phyloP scores from a whole-genome alignment of 2,329 filamentous ascomycete genomes.

The Endocalyx cinctus region DNA sequence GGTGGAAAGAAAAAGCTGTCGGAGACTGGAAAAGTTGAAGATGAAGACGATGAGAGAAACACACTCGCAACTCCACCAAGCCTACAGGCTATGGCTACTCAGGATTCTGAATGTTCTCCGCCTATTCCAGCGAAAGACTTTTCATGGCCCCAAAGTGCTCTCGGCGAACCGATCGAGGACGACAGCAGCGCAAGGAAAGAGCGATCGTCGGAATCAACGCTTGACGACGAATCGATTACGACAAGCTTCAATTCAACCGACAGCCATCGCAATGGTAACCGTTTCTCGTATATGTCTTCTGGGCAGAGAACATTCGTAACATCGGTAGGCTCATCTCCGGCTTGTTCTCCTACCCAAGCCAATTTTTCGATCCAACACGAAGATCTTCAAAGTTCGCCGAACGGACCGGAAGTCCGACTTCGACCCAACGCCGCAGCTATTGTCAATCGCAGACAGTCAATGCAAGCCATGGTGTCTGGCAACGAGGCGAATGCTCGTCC shows the following conservation, averaged over 20 bases:
- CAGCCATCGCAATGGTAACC: conserved; percentile 48
- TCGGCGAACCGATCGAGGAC: conserved; percentile 20
- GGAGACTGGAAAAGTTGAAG: conserved; percentile 52
- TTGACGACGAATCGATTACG: conserved; percentile 53
- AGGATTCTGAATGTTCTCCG: conserved; percentile 44
- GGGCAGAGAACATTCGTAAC: conserved; percentile 57
- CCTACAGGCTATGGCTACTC: conserved; percentile 43
- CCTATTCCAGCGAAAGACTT: conserved; percentile 33
- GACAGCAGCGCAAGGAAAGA: conserved; percentile 25
- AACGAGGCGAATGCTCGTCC: conserved; percentile 31
- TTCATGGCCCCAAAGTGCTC: conserved; percentile 25
- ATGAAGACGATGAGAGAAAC: conserved; percentile 29
- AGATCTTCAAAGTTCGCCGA: conserved; percentile 21
- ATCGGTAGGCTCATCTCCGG: conserved; percentile 53
- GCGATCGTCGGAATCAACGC: conserved; percentile 33
- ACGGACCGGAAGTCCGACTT: conserved; percentile 32
- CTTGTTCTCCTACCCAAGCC: conserved; percentile 50
- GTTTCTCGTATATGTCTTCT: conserved; percentile 57
- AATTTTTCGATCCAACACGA: conserved; percentile 41
- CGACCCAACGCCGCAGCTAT: conserved; percentile 52
- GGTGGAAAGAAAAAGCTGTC: conserved; percentile 62
- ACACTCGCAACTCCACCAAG: conserved; percentile 35
- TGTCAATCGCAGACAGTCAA: conserved; percentile 45
- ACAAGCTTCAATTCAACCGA: conserved; percentile 56
- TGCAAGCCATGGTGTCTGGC: conserved; percentile 42